phyloP scores from a whole-genome alignment of 75 land plant species.

The Chamaecyparis obtusa region DNA sequence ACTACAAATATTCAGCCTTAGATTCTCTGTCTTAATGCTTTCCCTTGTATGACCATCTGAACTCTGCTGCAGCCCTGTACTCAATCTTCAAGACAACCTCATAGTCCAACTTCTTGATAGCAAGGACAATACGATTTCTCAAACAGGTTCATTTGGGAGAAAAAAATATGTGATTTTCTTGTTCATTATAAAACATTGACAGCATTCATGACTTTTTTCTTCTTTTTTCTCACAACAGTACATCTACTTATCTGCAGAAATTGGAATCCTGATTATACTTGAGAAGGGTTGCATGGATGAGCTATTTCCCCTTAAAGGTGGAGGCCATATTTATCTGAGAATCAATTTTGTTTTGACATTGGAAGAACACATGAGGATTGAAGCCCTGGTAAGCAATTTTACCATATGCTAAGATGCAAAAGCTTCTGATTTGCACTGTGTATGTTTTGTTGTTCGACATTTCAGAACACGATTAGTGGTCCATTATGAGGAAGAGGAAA shows the following conservation, averaged over 20 bases:
- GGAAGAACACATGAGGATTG: conserved; percentile 59
- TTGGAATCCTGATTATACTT: conserved; percentile 29
- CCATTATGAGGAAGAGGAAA: too few relatives aligned
- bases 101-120: conserved; percentile 43
- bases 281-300: conserved; percentile 67
- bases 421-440: too few relatives aligned
- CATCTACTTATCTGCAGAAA: neutral
- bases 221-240: neutral
- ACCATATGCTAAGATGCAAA: too few relatives aligned
- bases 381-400: conserved; percentile 40
- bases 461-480: too few relatives aligned
- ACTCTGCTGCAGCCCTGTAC: neutral
- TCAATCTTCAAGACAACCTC: conserved; percentile 36
- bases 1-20: neutral
- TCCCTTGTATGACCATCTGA: neutral
- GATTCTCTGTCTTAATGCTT: too few relatives aligned
- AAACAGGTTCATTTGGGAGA: too few relatives aligned
- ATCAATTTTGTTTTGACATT: conserved; percentile 59
- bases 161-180: conserved; percentile 3
- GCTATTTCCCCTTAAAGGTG: conserved; percentile 47
- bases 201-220: neutral
- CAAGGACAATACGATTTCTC: conserved; percentile 47
- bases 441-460: too few relatives aligned
- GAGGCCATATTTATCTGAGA: conserved; percentile 55
- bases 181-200: neutral